Evolutionary conservation across 2,329 filamentous ascomycete species (phyloP).

Genomic region (Didymella lethalis): DNA sequence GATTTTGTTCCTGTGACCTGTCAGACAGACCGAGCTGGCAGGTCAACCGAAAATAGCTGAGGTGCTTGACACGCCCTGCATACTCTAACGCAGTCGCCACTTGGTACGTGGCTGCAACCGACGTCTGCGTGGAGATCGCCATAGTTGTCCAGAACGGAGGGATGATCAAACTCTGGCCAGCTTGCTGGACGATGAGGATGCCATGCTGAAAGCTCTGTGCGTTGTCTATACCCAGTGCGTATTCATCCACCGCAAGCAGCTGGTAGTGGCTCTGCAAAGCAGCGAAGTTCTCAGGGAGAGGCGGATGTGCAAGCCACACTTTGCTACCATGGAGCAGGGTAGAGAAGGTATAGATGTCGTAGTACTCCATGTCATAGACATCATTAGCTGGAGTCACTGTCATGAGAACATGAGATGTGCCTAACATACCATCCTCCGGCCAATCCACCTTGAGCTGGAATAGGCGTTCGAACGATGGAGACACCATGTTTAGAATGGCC

Average conservation of each 20-base stretch:
- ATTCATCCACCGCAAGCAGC: background rate
- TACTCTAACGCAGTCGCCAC: constrained; percentile 14
- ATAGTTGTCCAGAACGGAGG: constrained; percentile 23
- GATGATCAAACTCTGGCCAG: constrained; percentile 18
- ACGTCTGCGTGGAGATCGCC: constrained; percentile 11
- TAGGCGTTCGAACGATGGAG: constrained; percentile 17
- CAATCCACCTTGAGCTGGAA: constrained; percentile 4
- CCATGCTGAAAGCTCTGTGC: constrained; percentile 13
- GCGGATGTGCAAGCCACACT: constrained; percentile 22
- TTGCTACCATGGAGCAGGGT: constrained; percentile 24
- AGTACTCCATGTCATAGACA: constrained; percentile 21
- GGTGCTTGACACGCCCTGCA: constrained; percentile 11
- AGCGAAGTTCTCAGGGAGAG: constrained; percentile 5
- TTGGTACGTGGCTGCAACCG: constrained; percentile 15
- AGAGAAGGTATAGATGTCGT: constrained; percentile 15
- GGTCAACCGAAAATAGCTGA: constrained; percentile 5
- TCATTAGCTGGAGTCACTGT: constrained; percentile 17
- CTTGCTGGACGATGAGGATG: constrained; percentile 25
- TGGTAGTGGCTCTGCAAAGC: constrained; percentile 2
- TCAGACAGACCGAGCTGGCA: constrained; percentile 5
- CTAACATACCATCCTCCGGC: constrained; percentile 16
- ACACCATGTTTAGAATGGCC: constrained; percentile 20
- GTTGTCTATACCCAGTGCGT: background rate
- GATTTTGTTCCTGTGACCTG: constrained; percentile 1
- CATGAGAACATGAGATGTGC: constrained; percentile 9